Conservation (phyloP, 208 protist genomes). For the Acanthamoeba castellanii region DNA sequence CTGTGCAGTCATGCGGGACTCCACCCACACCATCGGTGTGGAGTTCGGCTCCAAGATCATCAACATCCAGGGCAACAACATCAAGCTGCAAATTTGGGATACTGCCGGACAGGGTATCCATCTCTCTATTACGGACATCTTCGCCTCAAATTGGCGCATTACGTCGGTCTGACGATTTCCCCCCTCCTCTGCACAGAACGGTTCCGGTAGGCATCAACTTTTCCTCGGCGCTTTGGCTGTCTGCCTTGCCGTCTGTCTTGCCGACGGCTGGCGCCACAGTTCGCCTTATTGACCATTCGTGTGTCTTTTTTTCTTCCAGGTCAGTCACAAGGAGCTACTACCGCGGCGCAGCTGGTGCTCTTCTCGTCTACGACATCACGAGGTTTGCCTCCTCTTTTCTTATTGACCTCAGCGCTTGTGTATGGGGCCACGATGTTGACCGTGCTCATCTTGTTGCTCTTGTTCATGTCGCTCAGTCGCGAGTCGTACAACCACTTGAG, state of each 20-base stretch:
- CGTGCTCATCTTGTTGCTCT: background rate
- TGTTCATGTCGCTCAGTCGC: conserved; percentile 60
- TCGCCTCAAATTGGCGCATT: background rate
- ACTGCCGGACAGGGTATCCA: conserved; percentile 91
- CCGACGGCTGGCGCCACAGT: background rate
- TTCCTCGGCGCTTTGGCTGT: too few relatives aligned
- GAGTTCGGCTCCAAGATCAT: conserved; percentile 95
- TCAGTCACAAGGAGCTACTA: conserved; percentile 97
- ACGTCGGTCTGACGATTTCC: conserved; percentile 3
- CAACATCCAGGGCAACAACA: conserved; percentile 89
- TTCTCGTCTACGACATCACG: conserved; percentile 97
- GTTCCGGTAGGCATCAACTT: background rate
- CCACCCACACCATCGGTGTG: conserved; percentile 97
- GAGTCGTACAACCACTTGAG: conserved; percentile 85
- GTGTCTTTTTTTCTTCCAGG: conserved; percentile 65
- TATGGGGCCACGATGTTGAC: background rate
- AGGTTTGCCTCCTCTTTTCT: conserved; percentile 37
- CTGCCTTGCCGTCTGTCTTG: background rate
- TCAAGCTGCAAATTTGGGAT: conserved; percentile 98
- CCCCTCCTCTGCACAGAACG: conserved; percentile 1
- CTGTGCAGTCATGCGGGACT: conserved; percentile 61
- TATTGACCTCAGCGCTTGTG: conserved; percentile 2
- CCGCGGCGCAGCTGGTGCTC: conserved; percentile 95
- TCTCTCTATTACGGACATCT: background rate
- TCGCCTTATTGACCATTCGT: background rate